Conservation (phyloP, 2,329 filamentous ascomycete genomes). For the Aspergillus sp. region DNA sequence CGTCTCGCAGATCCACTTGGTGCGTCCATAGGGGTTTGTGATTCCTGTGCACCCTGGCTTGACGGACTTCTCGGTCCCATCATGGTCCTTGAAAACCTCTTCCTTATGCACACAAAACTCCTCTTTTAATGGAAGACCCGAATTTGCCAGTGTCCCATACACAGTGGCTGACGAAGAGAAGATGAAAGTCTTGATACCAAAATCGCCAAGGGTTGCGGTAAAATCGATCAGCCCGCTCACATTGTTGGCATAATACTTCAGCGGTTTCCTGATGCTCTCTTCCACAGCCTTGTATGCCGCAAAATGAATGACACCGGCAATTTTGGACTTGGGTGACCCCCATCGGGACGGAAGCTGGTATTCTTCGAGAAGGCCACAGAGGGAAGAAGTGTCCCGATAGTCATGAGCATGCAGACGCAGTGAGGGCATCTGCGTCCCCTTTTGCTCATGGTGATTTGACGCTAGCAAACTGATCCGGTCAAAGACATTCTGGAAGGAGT, state of each 20-base stretch:
- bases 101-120: constrained; percentile 52
- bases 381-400: constrained; percentile 40
- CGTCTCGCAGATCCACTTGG: constrained; percentile 65
- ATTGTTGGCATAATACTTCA: constrained; percentile 66
- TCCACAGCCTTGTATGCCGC: constrained; percentile 64
- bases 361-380: constrained; percentile 40
- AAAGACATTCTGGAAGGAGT: constrained; percentile 32
- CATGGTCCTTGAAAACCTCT: constrained; percentile 40
- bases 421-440: constrained; percentile 38
- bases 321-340: constrained; percentile 42
- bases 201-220: constrained; percentile 52
- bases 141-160: constrained; percentile 54
- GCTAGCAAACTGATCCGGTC: constrained; percentile 31
- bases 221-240: constrained; percentile 60
- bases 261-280: constrained; percentile 56
- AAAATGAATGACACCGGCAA: constrained; percentile 64
- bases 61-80: constrained; percentile 39
- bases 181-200: constrained; percentile 60
- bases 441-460: constrained; percentile 30
- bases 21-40: constrained; percentile 62
- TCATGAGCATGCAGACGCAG: constrained; percentile 46
- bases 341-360: constrained; percentile 33
- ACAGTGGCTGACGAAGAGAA: constrained; percentile 66
- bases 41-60: constrained; percentile 52
- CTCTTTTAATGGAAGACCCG: constrained; percentile 50